Conservation (phyloP, 345 rosid genomes). For the Diplotaxis tenuifolia region DNA sequence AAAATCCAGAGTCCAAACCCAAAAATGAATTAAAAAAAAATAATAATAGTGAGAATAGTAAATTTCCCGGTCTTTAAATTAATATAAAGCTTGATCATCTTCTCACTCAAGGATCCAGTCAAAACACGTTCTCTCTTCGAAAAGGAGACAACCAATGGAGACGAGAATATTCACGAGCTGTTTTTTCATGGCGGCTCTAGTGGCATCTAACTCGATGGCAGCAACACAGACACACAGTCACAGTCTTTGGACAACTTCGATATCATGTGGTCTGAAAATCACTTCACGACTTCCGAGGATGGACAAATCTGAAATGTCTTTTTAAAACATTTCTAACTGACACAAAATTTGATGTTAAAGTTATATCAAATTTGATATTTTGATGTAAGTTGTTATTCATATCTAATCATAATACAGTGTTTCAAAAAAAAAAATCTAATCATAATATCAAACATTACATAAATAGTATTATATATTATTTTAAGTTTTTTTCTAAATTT, state of each 20-base stretch:
- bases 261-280: constrained; percentile 92
- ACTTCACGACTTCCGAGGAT: constrained; percentile 88
- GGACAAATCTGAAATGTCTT: constrained; percentile 99
- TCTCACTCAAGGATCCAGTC: constrained; percentile 28
- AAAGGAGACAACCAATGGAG: constrained; percentile 38
- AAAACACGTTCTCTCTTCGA: constrained; percentile 29
- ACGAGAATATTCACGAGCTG: too few relatives aligned
- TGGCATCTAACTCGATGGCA: constrained; percentile 36
- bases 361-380: too few relatives aligned
- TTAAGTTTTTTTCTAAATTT: too few relatives aligned
- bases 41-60: constrained; percentile 22
- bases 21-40: not conserved
- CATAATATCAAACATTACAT: too few relatives aligned
- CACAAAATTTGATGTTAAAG: too few relatives aligned
- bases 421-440: too few relatives aligned
- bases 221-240: constrained; percentile 47
- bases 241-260: constrained; percentile 76
- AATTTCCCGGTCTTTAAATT: not conserved
- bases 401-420: too few relatives aligned
- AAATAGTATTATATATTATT: too few relatives aligned
- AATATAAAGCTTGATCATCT: constrained; percentile 20
- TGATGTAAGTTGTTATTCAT: too few relatives aligned
- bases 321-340: too few relatives aligned
- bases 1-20: constrained; percentile 12
- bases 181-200: constrained; percentile 40